phyloP scores from a whole-genome alignment of 306 rosid genomes.

The Lotus japonicus region DNA sequence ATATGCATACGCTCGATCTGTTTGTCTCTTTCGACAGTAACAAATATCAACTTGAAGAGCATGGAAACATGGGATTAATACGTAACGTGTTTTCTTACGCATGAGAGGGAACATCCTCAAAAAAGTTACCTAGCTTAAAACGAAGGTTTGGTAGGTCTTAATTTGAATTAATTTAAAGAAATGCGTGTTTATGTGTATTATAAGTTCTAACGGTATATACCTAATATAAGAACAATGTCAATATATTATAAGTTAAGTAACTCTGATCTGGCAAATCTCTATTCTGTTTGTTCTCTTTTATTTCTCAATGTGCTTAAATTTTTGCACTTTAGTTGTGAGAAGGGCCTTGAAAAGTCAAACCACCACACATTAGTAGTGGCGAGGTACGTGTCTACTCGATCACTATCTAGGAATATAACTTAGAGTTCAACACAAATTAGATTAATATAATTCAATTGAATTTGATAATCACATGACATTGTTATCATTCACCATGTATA shows the following conservation, averaged over 20 bases:
- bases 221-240: not conserved
- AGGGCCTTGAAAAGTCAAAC: no score
- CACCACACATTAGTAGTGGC: no score
- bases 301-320: no score
- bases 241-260: not conserved
- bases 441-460: no score
- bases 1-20: not conserved
- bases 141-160: not conserved
- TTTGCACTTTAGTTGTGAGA: no score
- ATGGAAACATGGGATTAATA: not conserved
- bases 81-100: conserved; percentile 11
- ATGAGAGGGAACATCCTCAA: not conserved
- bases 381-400: no score
- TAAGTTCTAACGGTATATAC: conserved; percentile 10
- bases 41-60: conserved; percentile 8
- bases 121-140: not conserved
- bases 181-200: not conserved
- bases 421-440: no score
- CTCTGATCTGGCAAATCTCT: no score
- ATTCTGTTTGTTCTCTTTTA: no score
- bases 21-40: conserved; percentile 8
- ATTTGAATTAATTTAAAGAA: not conserved
- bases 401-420: no score
- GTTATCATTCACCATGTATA: no score
- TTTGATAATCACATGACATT: no score